Conservation (phyloP, 352 stramenopile genomes). For the Saprolegnia diclina region DNA sequence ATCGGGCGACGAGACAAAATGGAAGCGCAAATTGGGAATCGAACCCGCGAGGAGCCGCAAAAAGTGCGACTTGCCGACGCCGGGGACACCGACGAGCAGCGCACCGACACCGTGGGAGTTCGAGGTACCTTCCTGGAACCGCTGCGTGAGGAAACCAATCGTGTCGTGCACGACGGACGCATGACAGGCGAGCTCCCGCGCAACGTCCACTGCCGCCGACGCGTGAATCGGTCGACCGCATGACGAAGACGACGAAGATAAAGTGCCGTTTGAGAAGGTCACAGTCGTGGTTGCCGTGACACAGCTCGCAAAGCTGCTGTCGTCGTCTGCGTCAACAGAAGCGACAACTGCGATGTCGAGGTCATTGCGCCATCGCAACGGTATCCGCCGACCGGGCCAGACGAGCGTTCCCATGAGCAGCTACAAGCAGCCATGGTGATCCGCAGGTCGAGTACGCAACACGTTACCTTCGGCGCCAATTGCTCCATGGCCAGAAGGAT, state of each 20-base stretch:
- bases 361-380: conserved; percentile 46
- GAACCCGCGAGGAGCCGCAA: neutral
- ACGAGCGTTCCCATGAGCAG: conserved; percentile 41
- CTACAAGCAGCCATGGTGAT: neutral
- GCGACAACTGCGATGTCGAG: conserved; percentile 38
- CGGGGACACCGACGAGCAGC: conserved; percentile 61
- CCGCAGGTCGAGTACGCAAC: neutral
- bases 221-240: neutral
- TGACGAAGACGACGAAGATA: neutral
- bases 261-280: conserved; percentile 24
- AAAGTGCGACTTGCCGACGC: conserved; percentile 58
- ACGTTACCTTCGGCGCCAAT: conserved; percentile 29
- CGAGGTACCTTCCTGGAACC: neutral
- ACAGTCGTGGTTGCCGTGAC: conserved; percentile 31
- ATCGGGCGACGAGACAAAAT: conserved; percentile 77
- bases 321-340: conserved; percentile 30
- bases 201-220: neutral
- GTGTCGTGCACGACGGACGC: neutral
- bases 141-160: neutral
- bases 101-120: conserved; percentile 38
- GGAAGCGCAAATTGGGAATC: conserved; percentile 28
- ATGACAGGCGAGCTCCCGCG: neutral
- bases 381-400: conserved; percentile 35
- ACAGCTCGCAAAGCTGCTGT: conserved; percentile 29
- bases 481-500: conserved; percentile 40